A percentile compares a stretch with the other conserved stretches of the same genome.
phyloP scores from a whole-genome alignment of 371 early-diverging fungal genomes.

The Mucor mucedo region DNA sequence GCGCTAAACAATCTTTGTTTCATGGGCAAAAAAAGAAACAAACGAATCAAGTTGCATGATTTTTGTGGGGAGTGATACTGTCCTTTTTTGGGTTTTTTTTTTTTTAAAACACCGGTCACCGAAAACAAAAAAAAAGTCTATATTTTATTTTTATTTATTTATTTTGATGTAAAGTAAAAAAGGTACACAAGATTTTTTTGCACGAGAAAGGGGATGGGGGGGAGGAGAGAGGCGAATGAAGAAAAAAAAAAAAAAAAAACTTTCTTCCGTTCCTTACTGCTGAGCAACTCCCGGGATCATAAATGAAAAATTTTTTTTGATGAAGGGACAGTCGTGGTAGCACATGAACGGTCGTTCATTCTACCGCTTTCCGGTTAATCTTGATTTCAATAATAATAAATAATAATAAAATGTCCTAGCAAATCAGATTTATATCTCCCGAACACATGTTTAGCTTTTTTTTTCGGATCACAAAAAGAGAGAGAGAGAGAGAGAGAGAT shows the following conservation, averaged over 20 bases:
- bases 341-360: neutral
- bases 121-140: neutral
- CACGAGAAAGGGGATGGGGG: no score
- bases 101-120: neutral
- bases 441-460: slow-evolving; percentile 6
- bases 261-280: no score
- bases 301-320: slow-evolving; percentile 1
- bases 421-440: neutral
- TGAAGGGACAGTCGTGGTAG: neutral
- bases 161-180: neutral
- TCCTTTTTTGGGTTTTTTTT: neutral
- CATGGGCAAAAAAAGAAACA: neutral
- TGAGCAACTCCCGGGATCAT: neutral
- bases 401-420: neutral
- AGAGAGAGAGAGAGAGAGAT: neutral
- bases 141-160: neutral
- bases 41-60: slow-evolving; percentile 17
- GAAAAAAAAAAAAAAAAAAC: no score
- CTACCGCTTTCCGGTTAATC: slow-evolving; percentile 3
- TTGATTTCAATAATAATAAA: slow-evolving; percentile 1
- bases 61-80: slow-evolving; percentile 14
- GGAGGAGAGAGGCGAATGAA: no score
- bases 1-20: neutral
- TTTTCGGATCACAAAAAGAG: neutral
- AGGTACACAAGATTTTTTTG: no score